phyloP scores from a whole-genome alignment of 495 filamentous ascomycete species.

The Bacidia rubella region DNA sequence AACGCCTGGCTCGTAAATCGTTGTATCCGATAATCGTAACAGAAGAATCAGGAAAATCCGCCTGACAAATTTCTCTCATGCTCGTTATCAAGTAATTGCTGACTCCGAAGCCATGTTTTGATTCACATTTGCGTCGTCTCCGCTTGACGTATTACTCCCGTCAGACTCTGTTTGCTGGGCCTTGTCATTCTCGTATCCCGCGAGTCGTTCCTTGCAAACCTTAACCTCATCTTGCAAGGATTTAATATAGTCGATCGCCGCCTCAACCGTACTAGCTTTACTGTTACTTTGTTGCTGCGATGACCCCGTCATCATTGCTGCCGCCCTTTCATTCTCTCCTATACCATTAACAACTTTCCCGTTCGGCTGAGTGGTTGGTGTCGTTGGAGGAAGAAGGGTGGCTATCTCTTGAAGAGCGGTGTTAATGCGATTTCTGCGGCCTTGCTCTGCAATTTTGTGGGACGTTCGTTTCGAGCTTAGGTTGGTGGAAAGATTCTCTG shows the following conservation, averaged over 20 bases:
- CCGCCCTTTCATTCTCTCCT: slow-evolving; percentile 19
- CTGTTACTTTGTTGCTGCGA: slow-evolving; percentile 48
- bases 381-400: slow-evolving; percentile 50
- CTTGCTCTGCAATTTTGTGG: slow-evolving; percentile 96
- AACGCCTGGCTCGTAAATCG: no score
- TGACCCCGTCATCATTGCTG: slow-evolving; percentile 19
- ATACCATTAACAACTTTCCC: slow-evolving; percentile 31
- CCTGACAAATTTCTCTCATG: no score
- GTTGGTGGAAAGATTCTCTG: slow-evolving; percentile 78
- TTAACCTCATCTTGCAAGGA: slow-evolving; percentile 60
- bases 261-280: slow-evolving; percentile 92
- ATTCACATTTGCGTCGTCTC: not conserved
- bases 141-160: not conserved
- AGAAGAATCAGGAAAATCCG: no score
- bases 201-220: slow-evolving; percentile 50
- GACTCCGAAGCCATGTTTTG: not conserved
- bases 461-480: slow-evolving; percentile 93
- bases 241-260: slow-evolving; percentile 91
- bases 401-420: slow-evolving; percentile 86
- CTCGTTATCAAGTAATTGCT: not conserved
- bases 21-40: no score
- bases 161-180: not conserved
- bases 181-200: slow-evolving; percentile 39
- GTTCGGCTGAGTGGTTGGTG: slow-evolving; percentile 23
- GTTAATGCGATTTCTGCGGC: slow-evolving; percentile 88